phyloP scores from a whole-genome alignment of 306 rosid genomes.

The Arachis hypogaea region DNA sequence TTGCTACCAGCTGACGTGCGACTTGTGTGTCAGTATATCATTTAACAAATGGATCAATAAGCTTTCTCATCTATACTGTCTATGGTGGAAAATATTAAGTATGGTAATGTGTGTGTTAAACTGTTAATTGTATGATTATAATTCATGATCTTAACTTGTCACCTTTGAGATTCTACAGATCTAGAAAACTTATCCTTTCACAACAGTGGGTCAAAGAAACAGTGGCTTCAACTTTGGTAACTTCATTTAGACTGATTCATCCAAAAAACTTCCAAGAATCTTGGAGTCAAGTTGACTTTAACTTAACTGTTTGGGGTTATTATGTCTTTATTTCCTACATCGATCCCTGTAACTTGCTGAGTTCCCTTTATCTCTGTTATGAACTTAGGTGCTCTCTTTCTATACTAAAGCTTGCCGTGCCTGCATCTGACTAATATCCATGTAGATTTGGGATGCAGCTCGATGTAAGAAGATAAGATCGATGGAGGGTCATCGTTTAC shows the following conservation, averaged over 20 bases:
- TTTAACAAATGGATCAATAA: conserved; percentile 6
- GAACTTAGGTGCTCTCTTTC: conserved; percentile 31
- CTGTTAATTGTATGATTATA: not conserved
- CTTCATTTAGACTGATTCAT: not conserved
- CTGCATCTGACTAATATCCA: conserved; percentile 34
- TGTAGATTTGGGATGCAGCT: conserved; percentile 95
- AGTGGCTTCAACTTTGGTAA: not conserved
- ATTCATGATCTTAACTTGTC: not conserved
- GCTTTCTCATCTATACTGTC: conserved; percentile 7
- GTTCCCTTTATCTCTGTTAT: conserved; percentile 20
- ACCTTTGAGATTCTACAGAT: conserved; percentile 7
- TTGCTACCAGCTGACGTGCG: not conserved
- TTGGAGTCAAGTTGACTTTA: conserved; percentile 4
- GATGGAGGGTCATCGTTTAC: conserved; percentile 85
- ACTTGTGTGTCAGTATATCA: not conserved
- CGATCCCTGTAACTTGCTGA: conserved; percentile 27
- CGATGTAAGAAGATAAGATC: conserved; percentile 82
- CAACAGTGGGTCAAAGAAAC: conserved; percentile 4
- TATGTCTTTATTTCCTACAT: conserved; percentile 12
- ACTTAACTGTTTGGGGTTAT: conserved; percentile 21
- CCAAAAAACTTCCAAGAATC: not conserved
- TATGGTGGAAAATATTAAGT: conserved; percentile 12
- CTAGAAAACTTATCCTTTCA: not conserved
- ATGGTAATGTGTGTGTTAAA: not conserved
- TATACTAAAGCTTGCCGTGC: conserved; percentile 27